A percentile compares a stretch with the other conserved stretches of the same genome.
Conservation (phyloP, 345 rosid species). For the Pugionium cornutum region DNA sequence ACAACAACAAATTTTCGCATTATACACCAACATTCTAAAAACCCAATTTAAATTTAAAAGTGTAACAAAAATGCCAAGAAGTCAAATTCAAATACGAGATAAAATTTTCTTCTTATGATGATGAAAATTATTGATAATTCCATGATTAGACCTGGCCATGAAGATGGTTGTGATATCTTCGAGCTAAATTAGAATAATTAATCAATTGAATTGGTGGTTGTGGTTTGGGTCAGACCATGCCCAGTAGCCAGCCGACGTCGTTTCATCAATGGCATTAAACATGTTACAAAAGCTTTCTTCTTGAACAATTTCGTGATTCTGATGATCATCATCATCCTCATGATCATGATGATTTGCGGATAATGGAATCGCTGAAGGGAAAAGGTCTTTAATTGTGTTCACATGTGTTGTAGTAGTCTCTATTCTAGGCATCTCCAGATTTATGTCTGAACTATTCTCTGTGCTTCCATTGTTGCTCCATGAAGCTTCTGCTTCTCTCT, state of each 20-base stretch:
- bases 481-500: constrained; percentile 64
- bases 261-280: constrained; percentile 72
- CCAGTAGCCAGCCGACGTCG: constrained; percentile 62
- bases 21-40: constrained; percentile 36
- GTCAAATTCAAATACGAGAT: constrained; percentile 24
- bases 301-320: constrained; percentile 52
- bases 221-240: constrained; percentile 63
- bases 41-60: constrained; percentile 8
- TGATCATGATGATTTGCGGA: constrained; percentile 39
- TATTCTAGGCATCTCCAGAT: constrained; percentile 38
- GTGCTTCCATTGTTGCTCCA: constrained; percentile 78
- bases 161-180: neutral
- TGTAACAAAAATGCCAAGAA: constrained; percentile 24
- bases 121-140: constrained; percentile 15
- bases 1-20: constrained; percentile 25
- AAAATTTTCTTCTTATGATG: neutral
- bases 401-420: constrained; percentile 39
- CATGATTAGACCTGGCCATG: neutral
- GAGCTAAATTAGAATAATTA: constrained; percentile 7
- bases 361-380: constrained; percentile 57
- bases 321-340: constrained; percentile 44
- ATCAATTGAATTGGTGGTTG: constrained; percentile 36
- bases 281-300: constrained; percentile 63
- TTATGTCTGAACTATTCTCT: constrained; percentile 54
- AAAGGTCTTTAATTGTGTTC: constrained; percentile 47